phyloP scores from a whole-genome alignment of 257 asterid species.

The Anisodus acutangulus region DNA sequence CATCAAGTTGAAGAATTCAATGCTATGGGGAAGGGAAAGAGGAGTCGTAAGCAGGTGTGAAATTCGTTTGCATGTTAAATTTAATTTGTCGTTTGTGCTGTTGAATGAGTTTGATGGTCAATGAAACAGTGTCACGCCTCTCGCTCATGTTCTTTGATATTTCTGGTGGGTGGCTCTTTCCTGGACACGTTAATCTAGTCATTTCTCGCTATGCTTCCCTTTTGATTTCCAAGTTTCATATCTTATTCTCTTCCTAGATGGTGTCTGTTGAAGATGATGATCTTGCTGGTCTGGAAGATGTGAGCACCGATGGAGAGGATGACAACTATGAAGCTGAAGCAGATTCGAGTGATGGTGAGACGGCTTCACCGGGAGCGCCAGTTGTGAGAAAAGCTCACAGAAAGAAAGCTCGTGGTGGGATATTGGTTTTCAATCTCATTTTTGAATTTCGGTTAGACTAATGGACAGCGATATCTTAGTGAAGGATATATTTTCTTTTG shows the following conservation, averaged over 20 bases:
- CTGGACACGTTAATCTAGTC: not conserved
- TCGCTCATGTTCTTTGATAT: not conserved
- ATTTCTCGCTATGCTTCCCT: slow-evolving; percentile 2
- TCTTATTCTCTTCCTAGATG: slow-evolving; percentile 64
- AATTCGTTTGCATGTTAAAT: slow-evolving; percentile 15
- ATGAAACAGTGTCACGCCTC: not conserved
- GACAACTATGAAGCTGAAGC: slow-evolving; percentile 98
- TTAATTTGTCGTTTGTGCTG: slow-evolving; percentile 2
- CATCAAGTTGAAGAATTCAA: slow-evolving; percentile 82
- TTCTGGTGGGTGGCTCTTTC: slow-evolving; percentile 20
- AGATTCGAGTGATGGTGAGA: slow-evolving; percentile 85
- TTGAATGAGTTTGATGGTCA: slow-evolving; percentile 10
- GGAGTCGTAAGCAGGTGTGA: slow-evolving; percentile 86
- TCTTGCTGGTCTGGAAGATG: slow-evolving; percentile 96
- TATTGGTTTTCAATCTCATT: slow-evolving; percentile 31
- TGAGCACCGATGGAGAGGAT: slow-evolving; percentile 92
- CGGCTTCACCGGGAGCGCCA: slow-evolving; percentile 67
- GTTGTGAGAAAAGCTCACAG: slow-evolving; percentile 60
- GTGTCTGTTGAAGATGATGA: slow-evolving; percentile 94
- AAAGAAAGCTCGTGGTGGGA: slow-evolving; percentile 78
- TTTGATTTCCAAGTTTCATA: slow-evolving; percentile 31
- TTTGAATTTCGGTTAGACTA: not conserved
- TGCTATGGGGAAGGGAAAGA: slow-evolving; percentile 97
- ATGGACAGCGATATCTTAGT: not conserved
- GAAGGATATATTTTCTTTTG: slow-evolving; percentile 31